Base-by-base conservation (phyloP, 2,329 filamentous ascomycete genomes). In the Lachnellula willkommii region DNA sequence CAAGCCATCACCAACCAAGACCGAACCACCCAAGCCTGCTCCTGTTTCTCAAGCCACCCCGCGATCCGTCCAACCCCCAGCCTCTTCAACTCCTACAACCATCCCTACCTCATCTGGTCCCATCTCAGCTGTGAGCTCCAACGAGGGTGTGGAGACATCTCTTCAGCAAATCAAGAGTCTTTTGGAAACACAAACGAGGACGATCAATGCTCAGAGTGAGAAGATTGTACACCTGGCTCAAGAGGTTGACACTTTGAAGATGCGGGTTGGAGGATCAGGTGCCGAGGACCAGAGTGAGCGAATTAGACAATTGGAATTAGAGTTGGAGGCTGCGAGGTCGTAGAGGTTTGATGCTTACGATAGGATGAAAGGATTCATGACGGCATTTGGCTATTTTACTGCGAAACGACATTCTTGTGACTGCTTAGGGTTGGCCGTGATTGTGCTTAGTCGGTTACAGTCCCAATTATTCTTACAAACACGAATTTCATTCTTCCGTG, bases 221-320 rank as follows among this genome's bases (percentile, higher is more conserved):
- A 86, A 91, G 71, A 90, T 95, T 64, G 79, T 79, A 50, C 77
- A 79, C 28, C 74, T 95, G 48, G 82, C 88, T 2, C 73, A 76
- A 32, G 89, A 95, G 71, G 85, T 95, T 14, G 90, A 94, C 68
- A 80, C 81, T 15, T 78, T 96, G 64, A 95, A 95, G 81, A 83
- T 83, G 72, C 88, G 84, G 71, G 79, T 92, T 57, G 82, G 81
- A n/a, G 73, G 20, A 20, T 20, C 71, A 20, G 70, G 74, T 28
- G 63, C 61, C n/a, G 77, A 80, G 65, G 83, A 85, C 67, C 83
- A 87, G 76, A 85, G 78, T 70, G 83, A 87, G 73, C 77, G 83
- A 50, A 87, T 87, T 67, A 75, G 84, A 61, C 83, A 86, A 70
- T 70, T 88, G 56, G 84, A 88, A 73, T 74, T 87, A 51, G 84